Evolutionary conservation across 305 asterid species (phyloP).

Genomic region (Fraxinus nigra): DNA sequence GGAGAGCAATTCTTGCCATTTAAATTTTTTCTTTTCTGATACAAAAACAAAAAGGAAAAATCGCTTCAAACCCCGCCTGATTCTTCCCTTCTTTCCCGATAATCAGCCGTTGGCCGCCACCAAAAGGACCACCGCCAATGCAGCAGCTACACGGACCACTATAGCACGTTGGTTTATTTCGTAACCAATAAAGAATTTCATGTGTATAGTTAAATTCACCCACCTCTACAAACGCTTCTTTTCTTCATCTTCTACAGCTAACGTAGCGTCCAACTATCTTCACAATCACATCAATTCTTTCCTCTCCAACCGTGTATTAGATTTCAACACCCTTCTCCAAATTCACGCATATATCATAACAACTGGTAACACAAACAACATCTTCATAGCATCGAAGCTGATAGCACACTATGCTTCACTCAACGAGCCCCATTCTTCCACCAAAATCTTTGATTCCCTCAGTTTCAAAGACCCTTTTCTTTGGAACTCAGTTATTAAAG

Average conservation of each 20-base stretch:
- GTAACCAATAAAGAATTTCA: conserved; percentile 16
- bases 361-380: conserved; percentile 50
- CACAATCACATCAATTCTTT: conserved; percentile 35
- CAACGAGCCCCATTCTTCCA: conserved; percentile 39
- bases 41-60: neutral
- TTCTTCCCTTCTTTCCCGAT: neutral
- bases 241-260: conserved; percentile 30
- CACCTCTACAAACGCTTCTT: conserved; percentile 29
- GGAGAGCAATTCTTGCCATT: neutral
- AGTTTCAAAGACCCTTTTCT: conserved; percentile 51
- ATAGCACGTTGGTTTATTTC: neutral
- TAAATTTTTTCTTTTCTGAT: no score
- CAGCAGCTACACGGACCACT: neutral
- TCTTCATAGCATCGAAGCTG: conserved; percentile 63
- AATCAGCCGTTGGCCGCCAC: neutral
- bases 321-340: conserved; percentile 35
- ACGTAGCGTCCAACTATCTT: conserved; percentile 30
- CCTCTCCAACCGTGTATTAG: conserved; percentile 33
- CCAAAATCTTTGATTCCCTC: conserved; percentile 50
- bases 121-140: neutral
- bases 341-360: conserved; percentile 53
- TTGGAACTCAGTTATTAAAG: conserved; percentile 75
- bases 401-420: conserved; percentile 58
- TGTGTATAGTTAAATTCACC: conserved; percentile 31
- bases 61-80: neutral